Conservation (phyloP, 2,329 filamentous ascomycete species). For the Xylariaceae sp. region DNA sequence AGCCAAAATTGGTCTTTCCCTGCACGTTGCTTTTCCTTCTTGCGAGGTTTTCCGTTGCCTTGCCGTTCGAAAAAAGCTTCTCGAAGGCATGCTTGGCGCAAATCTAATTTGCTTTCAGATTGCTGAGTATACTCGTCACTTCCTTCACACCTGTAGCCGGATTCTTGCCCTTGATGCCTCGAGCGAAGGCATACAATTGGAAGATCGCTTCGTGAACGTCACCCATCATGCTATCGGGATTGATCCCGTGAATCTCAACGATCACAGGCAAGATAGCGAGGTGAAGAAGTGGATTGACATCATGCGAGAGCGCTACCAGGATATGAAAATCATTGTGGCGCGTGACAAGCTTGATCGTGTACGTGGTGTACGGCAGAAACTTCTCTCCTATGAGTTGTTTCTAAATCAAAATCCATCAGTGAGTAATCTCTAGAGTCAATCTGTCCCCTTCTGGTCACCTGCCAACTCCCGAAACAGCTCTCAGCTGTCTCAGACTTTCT, state of each 20-base stretch:
- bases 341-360: conserved; percentile 93
- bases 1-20: conserved; percentile 92
- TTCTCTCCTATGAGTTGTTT: conserved; percentile 88
- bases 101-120: conserved; percentile 94
- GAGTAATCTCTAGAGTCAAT: too few species aligned
- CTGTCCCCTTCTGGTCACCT: too few species aligned
- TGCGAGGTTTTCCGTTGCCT: conserved; percentile 94
- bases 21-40: conserved; percentile 92
- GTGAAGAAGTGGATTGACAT: conserved; percentile 76
- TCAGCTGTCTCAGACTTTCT: too few species aligned
- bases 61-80: conserved; percentile 77
- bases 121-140: conserved; percentile 87
- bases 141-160: conserved; percentile 91
- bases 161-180: conserved; percentile 87
- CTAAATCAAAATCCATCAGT: conserved; percentile 93
- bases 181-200: conserved; percentile 80
- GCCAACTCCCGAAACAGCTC: too few species aligned
- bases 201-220: conserved; percentile 90
- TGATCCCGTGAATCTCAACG: conserved; percentile 70
- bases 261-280: conserved; percentile 66
- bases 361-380: conserved; percentile 87
- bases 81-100: conserved; percentile 89
- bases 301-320: conserved; percentile 78
- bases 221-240: conserved; percentile 85
- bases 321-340: conserved; percentile 86